Percentiles rank a stretch among this genome's conserved stretches.
phyloP scores from a whole-genome alignment of 495 filamentous ascomycete genomes.

The Parathielavia hyrcaniae region DNA sequence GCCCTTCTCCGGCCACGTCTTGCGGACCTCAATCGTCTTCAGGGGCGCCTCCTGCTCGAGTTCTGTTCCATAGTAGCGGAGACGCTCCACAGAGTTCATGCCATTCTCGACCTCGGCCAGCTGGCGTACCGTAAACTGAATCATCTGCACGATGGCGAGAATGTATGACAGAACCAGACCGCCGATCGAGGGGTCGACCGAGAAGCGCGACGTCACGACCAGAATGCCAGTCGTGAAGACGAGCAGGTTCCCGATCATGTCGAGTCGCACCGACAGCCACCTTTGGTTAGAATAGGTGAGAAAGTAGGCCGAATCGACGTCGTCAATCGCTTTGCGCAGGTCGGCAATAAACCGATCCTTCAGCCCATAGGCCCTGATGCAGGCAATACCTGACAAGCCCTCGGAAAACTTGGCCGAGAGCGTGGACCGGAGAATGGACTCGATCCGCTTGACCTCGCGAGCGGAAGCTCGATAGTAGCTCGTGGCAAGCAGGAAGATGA shows the following conservation, averaged over 20 bases:
- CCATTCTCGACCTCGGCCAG: constrained; percentile 94
- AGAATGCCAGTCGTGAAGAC: constrained; percentile 85
- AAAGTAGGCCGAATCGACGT: constrained; percentile 91
- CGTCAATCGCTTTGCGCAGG: constrained; percentile 66
- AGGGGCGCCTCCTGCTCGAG: constrained; percentile 86
- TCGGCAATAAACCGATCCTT: constrained; percentile 63
- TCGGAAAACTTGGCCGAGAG: constrained; percentile 93
- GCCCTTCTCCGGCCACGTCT: constrained; percentile 75
- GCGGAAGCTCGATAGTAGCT: constrained; percentile 87
- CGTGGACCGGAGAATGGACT: constrained; percentile 74
- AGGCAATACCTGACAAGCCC: constrained; percentile 72
- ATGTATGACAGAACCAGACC: constrained; percentile 91
- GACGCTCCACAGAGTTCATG: constrained; percentile 92
- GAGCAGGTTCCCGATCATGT: constrained; percentile 71
- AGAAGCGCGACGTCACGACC: constrained; percentile 90
- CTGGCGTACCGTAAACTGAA: constrained; percentile 91
- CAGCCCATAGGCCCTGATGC: constrained; percentile 83
- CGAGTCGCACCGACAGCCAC: constrained; percentile 80
- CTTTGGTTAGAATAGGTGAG: constrained; percentile 90
- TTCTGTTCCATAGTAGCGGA: constrained; percentile 83
- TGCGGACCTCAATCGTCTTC: constrained; percentile 59
- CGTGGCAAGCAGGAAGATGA: constrained; percentile 76
- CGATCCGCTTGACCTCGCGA: constrained; percentile 88
- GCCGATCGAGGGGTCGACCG: constrained; percentile 72
- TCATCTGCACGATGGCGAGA: constrained; percentile 87